Evolutionary conservation across 106 monocot species (phyloP).

Genomic region (Ottelia alismoides): DNA sequence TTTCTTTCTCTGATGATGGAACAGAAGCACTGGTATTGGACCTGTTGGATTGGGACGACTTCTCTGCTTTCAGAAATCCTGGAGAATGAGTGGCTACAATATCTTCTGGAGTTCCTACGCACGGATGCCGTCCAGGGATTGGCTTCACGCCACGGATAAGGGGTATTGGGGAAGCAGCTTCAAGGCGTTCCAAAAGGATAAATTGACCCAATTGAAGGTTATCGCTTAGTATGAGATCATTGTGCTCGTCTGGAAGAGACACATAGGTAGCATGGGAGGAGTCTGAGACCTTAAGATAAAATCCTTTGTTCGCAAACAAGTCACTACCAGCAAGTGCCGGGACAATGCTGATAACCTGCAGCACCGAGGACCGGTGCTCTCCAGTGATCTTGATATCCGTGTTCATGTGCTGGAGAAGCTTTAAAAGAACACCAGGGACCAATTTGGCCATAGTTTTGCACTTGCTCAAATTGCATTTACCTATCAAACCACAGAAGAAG

Average conservation of each 20-base stretch:
- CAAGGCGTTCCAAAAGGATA: constrained; percentile 60
- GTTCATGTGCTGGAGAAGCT: constrained; percentile 83
- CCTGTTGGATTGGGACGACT: constrained; percentile 17
- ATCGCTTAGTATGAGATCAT: constrained; percentile 80
- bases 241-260: constrained; percentile 53
- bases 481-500: no score
- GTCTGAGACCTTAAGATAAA: constrained; percentile 87
- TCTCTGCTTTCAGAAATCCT: constrained; percentile 29
- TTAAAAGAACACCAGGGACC: constrained; percentile 69
- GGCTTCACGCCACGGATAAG: constrained; percentile 53
- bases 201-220: constrained; percentile 85
- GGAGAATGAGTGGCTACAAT: constrained; percentile 33
- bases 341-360: constrained; percentile 77
- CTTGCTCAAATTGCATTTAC: no score
- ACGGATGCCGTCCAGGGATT: constrained; percentile 70
- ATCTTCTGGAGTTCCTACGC: constrained; percentile 73
- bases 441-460: constrained; percentile 81
- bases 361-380: constrained; percentile 74
- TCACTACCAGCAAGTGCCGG: constrained; percentile 69
- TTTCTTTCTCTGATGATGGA: constrained; percentile 19
- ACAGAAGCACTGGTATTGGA: constrained; percentile 8
- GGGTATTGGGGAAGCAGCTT: constrained; percentile 66
- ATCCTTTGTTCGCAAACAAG: constrained; percentile 70
- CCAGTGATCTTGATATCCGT: constrained; percentile 47
- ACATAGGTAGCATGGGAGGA: constrained; percentile 87